Evolutionary conservation across 2,329 filamentous ascomycete genomes (phyloP).

Genomic region (Phaeomoniella chlamydospora): DNA sequence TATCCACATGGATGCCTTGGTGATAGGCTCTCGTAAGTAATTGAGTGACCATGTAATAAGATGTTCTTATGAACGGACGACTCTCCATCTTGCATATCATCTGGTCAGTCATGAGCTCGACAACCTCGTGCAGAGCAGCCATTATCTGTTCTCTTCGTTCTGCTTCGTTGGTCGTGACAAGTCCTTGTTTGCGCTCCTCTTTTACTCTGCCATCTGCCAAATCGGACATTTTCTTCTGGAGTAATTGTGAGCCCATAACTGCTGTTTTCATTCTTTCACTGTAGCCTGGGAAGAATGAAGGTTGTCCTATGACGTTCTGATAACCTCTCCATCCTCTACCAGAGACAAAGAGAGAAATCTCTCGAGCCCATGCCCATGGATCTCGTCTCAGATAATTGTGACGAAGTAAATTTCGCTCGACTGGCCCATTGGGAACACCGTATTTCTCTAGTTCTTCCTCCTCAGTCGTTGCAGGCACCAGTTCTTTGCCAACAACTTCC

Average conservation of each 20-base stretch:
- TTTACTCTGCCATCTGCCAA: slow-evolving; percentile 60
- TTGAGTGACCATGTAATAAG: slow-evolving; percentile 82
- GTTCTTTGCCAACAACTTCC: background rate
- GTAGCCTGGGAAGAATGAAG: slow-evolving; percentile 86
- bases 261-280: slow-evolving; percentile 73
- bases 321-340: slow-evolving; percentile 94
- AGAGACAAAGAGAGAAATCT: slow-evolving; percentile 84
- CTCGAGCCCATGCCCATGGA: slow-evolving; percentile 69
- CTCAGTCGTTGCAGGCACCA: background rate
- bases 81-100: slow-evolving; percentile 99
- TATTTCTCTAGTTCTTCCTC: background rate
- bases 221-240: slow-evolving; percentile 60
- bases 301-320: slow-evolving; percentile 77
- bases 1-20: slow-evolving; percentile 90
- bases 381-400: slow-evolving; percentile 11
- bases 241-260: slow-evolving; percentile 60
- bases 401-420: background rate
- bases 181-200: slow-evolving; percentile 63
- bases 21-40: slow-evolving; percentile 86
- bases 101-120: slow-evolving; percentile 72
- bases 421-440: background rate
- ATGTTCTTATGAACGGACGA: slow-evolving; percentile 77
- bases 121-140: slow-evolving; percentile 60
- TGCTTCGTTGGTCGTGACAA: slow-evolving; percentile 32
- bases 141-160: slow-evolving; percentile 53